These are phyloP conservation scores for Tetradesmus obliquus DNA, from an alignment of 139 green algal species.

Conservation along the genomic window DNA sequence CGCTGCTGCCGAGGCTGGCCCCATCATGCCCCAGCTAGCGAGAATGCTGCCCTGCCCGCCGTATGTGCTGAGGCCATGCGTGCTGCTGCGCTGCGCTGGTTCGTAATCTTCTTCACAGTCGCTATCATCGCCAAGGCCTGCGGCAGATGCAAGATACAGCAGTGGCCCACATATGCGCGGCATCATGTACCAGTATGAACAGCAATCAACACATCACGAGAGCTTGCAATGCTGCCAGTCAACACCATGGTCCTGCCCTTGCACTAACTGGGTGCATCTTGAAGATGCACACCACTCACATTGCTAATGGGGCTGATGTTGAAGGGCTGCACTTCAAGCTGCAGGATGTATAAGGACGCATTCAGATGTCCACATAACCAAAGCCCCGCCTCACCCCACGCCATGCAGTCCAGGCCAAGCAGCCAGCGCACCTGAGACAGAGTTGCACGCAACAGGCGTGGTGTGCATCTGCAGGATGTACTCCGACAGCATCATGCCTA, in stretches of 20 bases:
- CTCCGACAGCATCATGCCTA: slow-evolving; percentile 29
- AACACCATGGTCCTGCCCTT: no score
- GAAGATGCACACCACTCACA: no score
- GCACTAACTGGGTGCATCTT: no score
- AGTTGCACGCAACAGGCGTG: slow-evolving; percentile 23
- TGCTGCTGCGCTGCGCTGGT: neutral
- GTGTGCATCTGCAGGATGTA: slow-evolving; percentile 39
- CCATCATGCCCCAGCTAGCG: neutral
- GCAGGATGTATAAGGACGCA: no score
- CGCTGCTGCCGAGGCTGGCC: neutral
- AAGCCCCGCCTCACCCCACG: no score
- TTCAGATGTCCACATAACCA: no score
- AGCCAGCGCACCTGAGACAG: slow-evolving; percentile 12
- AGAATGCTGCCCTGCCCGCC: neutral
- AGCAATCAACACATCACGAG: no score
- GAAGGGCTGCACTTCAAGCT: no score
- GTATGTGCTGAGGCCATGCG: neutral
- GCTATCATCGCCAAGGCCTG: slow-evolving; percentile 27
- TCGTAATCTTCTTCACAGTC: neutral
- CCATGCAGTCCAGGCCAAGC: no score
- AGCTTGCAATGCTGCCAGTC: no score
- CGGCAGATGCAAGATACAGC: neutral
- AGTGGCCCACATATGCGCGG: neutral
- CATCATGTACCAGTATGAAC: no score
- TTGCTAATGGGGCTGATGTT: no score